phyloP scores from a whole-genome alignment of 176 grass and related monocot genomes.

The Lolium rigidum region DNA sequence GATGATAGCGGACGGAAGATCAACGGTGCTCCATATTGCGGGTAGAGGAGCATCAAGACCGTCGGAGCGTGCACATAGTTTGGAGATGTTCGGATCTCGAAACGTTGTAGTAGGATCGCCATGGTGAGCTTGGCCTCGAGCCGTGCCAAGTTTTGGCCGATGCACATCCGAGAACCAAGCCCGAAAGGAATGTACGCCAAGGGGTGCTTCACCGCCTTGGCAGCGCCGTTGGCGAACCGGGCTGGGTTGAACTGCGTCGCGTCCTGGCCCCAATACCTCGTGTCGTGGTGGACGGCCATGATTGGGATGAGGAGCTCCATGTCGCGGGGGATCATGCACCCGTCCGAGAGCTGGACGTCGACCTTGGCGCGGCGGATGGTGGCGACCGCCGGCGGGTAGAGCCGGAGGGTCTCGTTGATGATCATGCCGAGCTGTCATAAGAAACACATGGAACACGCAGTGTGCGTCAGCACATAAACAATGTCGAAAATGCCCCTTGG shows the following conservation, averaged over 20 bases:
- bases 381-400: slow-evolving; percentile 87
- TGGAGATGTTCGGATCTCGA: slow-evolving; percentile 47
- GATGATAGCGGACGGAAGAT: slow-evolving; percentile 50
- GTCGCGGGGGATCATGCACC: slow-evolving; percentile 59
- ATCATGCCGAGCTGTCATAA: slow-evolving; percentile 77
- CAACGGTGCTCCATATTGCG: slow-evolving; percentile 72
- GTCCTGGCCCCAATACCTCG: slow-evolving; percentile 54
- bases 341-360: slow-evolving; percentile 59
- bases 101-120: slow-evolving; percentile 61
- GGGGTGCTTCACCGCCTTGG: slow-evolving; percentile 61
- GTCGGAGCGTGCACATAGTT: slow-evolving; percentile 79
- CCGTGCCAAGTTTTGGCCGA: slow-evolving; percentile 73
- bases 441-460: not conserved
- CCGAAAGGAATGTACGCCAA: slow-evolving; percentile 76
- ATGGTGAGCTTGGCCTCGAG: slow-evolving; percentile 77
- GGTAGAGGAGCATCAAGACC: slow-evolving; percentile 81
- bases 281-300: slow-evolving; percentile 85
- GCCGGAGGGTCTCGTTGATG: slow-evolving; percentile 70
- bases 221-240: slow-evolving; percentile 49
- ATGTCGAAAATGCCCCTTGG: not conserved
- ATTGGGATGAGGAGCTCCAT: slow-evolving; percentile 82
- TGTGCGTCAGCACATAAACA: not conserved
- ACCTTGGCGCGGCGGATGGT: slow-evolving; percentile 75
- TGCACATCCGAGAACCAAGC: slow-evolving; percentile 72
- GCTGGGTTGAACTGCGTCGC: slow-evolving; percentile 65